phyloP scores from a whole-genome alignment of 257 asterid genomes.

The Primulina huaijiensis region DNA sequence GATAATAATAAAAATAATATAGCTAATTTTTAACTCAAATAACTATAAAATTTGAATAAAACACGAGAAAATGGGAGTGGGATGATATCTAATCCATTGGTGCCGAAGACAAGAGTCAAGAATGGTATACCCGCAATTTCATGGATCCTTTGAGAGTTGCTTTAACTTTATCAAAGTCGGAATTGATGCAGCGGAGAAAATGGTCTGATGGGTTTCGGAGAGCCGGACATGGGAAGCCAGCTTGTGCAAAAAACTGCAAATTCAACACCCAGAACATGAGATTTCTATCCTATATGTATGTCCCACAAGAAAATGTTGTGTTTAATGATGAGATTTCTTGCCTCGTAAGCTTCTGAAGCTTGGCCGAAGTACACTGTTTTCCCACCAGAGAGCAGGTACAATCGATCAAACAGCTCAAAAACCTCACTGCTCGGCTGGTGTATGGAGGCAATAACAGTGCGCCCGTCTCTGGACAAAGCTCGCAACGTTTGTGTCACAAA shows the following conservation, averaged over 20 bases:
- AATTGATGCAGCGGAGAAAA: conserved; percentile 83
- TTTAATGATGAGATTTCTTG: conserved; percentile 9
- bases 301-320: neutral
- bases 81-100: too few relatives aligned
- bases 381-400: conserved; percentile 87
- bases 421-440: conserved; percentile 99
- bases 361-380: conserved; percentile 90
- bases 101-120: too few relatives aligned
- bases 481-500: conserved; percentile 91
- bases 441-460: conserved; percentile 92
- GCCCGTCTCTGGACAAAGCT: conserved; percentile 79
- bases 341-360: conserved; percentile 95
- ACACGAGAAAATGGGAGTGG: too few relatives aligned
- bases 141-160: conserved; percentile 98
- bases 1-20: too few relatives aligned
- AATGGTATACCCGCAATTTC: conserved; percentile 68
- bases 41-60: too few relatives aligned
- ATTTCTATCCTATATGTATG: neutral
- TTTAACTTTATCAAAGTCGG: conserved; percentile 94
- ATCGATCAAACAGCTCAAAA: conserved; percentile 81
- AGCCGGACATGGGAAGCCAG: conserved; percentile 96
- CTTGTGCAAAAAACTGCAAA: conserved; percentile 86
- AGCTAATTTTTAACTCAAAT: too few relatives aligned
- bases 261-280: conserved; percentile 4
- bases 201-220: conserved; percentile 93